Percentiles rank a stretch among this genome's conserved stretches.
phyloP scores from a whole-genome alignment of 75 land plant species.

The Isoetes taiwanensis region DNA sequence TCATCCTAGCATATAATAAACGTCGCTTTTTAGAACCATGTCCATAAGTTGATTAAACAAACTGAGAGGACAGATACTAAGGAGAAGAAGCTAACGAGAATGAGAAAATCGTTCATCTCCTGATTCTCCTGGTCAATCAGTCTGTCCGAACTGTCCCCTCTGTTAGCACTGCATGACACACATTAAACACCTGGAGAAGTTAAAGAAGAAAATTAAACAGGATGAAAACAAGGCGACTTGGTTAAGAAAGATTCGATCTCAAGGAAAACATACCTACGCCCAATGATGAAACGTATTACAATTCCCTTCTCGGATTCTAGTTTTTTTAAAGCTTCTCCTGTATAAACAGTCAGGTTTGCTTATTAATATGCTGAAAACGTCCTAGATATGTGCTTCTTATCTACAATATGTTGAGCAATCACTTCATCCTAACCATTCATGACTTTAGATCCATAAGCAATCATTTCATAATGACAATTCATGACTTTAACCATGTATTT shows the following conservation, averaged over 20 bases:
- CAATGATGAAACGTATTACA: slow-evolving; percentile 75
- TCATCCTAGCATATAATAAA: slow-evolving; percentile 32
- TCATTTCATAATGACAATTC: too few species aligned
- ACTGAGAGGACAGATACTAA: background rate
- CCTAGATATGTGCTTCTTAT: too few species aligned
- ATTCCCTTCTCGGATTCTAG: slow-evolving; percentile 75
- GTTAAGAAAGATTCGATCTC: background rate
- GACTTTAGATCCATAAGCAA: too few species aligned
- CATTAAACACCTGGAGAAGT: background rate
- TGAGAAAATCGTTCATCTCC: slow-evolving; percentile 51
- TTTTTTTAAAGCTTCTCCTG: slow-evolving; percentile 57
- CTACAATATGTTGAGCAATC: too few species aligned
- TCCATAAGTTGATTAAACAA: background rate
- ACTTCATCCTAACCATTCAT: too few species aligned
- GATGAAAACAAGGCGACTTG: background rate
- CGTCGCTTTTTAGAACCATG: background rate
- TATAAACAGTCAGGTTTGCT: too few species aligned
- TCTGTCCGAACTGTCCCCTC: slow-evolving; percentile 64
- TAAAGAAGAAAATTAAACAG: background rate
- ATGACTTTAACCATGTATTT: too few species aligned
- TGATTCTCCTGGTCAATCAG: slow-evolving; percentile 61
- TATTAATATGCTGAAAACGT: too few species aligned
- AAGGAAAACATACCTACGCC: slow-evolving; percentile 54
- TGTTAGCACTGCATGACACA: slow-evolving; percentile 57
- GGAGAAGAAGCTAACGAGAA: slow-evolving; percentile 37